A percentile compares a stretch with the other conserved stretches of the same genome.
phyloP scores from a whole-genome alignment of 2,329 filamentous ascomycete species.

The Blumeriella jaapii region DNA sequence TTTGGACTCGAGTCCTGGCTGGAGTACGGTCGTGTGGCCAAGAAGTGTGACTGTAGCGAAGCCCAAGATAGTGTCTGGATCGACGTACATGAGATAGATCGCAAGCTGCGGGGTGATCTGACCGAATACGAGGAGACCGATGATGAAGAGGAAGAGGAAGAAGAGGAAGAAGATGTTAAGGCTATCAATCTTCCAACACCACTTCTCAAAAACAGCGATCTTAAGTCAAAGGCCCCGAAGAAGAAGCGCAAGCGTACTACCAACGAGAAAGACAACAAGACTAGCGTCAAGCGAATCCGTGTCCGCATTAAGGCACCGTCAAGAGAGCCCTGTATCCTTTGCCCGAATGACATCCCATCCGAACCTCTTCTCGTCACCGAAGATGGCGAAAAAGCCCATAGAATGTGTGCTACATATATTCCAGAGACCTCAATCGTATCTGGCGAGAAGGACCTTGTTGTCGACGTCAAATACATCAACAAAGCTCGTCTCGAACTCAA shows the following conservation, averaged over 20 bases:
- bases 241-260: conserved; percentile 58
- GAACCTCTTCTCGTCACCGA: conserved; percentile 79
- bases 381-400: conserved; percentile 76
- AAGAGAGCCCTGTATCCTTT: conserved; percentile 78
- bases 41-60: conserved; percentile 90
- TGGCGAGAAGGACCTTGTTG: conserved; percentile 60
- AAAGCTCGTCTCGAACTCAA: conserved; percentile 85
- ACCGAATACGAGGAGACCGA: conserved; percentile 74
- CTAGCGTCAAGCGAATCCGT: conserved; percentile 58
- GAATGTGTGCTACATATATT: conserved; percentile 79
- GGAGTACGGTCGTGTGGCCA: conserved; percentile 87
- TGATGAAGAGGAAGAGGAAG: conserved; percentile 53
- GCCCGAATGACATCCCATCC: conserved; percentile 77
- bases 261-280: conserved; percentile 32
- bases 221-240: conserved; percentile 46
- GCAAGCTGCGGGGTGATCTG: conserved; percentile 81
- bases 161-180: conserved; percentile 49
- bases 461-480: conserved; percentile 68
- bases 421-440: conserved; percentile 81
- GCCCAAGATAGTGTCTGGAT: conserved; percentile 98
- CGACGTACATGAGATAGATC: conserved; percentile 89
- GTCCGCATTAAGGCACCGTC: conserved; percentile 57
- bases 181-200: conserved; percentile 66
- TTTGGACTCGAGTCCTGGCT: conserved; percentile 95
- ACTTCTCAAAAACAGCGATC: conserved; percentile 56